Base-by-base conservation (phyloP, 2,329 filamentous ascomycete genomes). In the Basipetospora chlamydospora region DNA sequence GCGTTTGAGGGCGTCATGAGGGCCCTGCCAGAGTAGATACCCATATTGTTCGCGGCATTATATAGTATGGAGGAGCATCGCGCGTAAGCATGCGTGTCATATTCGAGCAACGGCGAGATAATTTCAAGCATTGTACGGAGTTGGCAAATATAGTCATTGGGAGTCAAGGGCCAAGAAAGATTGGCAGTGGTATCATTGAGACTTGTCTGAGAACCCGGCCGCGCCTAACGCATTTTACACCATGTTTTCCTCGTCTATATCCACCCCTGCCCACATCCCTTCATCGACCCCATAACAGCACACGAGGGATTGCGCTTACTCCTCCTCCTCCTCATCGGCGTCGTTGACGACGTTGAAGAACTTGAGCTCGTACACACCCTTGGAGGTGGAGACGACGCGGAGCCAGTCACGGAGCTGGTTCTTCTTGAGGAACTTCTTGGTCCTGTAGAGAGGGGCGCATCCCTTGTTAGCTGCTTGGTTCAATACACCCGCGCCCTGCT, bases 341-440 rank as follows among this genome's bases (percentile, higher is more conserved):
- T 98, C 90, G 67, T 93, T 90, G 58, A 95, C 88, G 60, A 98
- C 87, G 76, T 98, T 98, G 86, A 93, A 98, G 87, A 98, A 98
- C 74, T 93, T 87, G 67, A 98, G 81, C 76, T 95, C 87, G 74
- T 98, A 98, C 49, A 95, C 87, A 61, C 90, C 88, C 73, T 88
- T 88, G 64, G 82, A 86, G 62, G 88, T 96, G 53, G 86, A 92
- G 59, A 98, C 90, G 55, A 98, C 88, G 57, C 90, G 87, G 60
- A 98, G 83, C 90, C 90, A 98, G 76, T 98, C 90, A 71, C 90
- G 85, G 63, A 98, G 84, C 78, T 96, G 88, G 76, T 95, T 85
- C 84, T 98, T 98, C 86, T 98, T 98, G 67, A 98, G 81, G 81
- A 94, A 98, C 78, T 98, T 98, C 85, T 98, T 98, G 65, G 90